phyloP scores from a whole-genome alignment of 2,329 filamentous ascomycete species.

The Paracorniculantispora psalliotae region DNA sequence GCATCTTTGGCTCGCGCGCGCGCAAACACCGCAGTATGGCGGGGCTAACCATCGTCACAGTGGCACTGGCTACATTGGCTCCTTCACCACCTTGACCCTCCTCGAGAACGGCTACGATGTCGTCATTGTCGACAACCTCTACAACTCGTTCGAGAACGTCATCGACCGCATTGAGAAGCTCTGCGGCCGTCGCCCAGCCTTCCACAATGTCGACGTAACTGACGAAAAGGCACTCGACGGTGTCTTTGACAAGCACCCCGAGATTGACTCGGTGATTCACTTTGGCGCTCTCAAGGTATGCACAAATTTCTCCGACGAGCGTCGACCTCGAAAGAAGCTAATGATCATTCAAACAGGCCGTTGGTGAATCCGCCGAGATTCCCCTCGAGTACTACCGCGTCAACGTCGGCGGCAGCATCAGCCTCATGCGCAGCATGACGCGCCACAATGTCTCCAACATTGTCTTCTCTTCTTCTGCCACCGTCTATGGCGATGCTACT shows the following conservation, averaged over 20 bases:
- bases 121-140: slow-evolving; percentile 91
- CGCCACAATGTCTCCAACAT: slow-evolving; percentile 91
- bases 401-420: slow-evolving; percentile 90
- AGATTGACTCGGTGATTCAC: slow-evolving; percentile 97
- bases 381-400: slow-evolving; percentile 97
- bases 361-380: slow-evolving; percentile 90
- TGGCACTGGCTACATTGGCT: slow-evolving; percentile 98
- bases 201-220: slow-evolving; percentile 84
- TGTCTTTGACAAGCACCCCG: slow-evolving; percentile 82
- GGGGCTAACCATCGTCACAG: slow-evolving; percentile 41
- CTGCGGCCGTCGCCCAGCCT: slow-evolving; percentile 77
- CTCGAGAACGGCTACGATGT: slow-evolving; percentile 95
- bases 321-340: slow-evolving; percentile 14
- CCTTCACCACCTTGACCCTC: slow-evolving; percentile 88
- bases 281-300: slow-evolving; percentile 92
- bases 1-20: neutral
- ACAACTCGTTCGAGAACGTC: slow-evolving; percentile 91
- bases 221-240: slow-evolving; percentile 77
- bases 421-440: slow-evolving; percentile 80
- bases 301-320: neutral
- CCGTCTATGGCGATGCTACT: slow-evolving; percentile 96
- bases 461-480: slow-evolving; percentile 96
- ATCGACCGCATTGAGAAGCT: slow-evolving; percentile 95
- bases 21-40: neutral
- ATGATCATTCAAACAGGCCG: slow-evolving; percentile 55